These are phyloP conservation scores for Penstemon newberryi DNA, from an alignment of 257 asterid species.

Conservation along the genomic window DNA sequence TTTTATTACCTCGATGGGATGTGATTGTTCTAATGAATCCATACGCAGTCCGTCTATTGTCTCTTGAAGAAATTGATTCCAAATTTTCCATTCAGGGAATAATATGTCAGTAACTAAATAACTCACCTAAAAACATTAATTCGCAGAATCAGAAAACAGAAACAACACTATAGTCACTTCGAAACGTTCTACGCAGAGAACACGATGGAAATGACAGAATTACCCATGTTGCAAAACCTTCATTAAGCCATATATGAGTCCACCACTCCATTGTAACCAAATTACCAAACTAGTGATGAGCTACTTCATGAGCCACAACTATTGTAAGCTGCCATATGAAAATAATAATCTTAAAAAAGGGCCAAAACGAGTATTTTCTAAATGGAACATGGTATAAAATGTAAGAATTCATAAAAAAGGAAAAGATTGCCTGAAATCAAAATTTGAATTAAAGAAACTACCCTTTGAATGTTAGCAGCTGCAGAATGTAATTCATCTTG, in stretches of 20 bases:
- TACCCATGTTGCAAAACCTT: conserved; percentile 56
- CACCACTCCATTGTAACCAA: conserved; percentile 57
- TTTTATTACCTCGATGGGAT: conserved; percentile 44
- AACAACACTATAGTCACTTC: background rate
- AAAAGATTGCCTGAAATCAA: background rate
- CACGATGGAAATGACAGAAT: background rate
- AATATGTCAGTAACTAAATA: conserved; percentile 39
- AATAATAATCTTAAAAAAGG: background rate
- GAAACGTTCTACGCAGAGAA: background rate
- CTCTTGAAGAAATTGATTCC: conserved; percentile 43
- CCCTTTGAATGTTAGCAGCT: conserved; percentile 44
- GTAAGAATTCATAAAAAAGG: background rate
- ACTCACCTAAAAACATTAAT: conserved; percentile 37
- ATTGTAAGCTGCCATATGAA: conserved; percentile 34
- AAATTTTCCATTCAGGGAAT: conserved; percentile 49
- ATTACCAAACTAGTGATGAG: conserved; percentile 58
- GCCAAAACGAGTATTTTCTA: background rate
- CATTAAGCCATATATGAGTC: conserved; percentile 54
- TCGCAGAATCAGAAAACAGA: conserved; percentile 9
- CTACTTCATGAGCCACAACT: conserved; percentile 53
- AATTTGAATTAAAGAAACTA: conserved; percentile 1
- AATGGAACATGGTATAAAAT: background rate
- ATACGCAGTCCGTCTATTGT: conserved; percentile 31
- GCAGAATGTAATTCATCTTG: conserved; percentile 40
- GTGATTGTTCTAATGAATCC: conserved; percentile 51